Conservation (phyloP, 371 early-diverging fungal genomes). For the Syncephalis fuscata region DNA sequence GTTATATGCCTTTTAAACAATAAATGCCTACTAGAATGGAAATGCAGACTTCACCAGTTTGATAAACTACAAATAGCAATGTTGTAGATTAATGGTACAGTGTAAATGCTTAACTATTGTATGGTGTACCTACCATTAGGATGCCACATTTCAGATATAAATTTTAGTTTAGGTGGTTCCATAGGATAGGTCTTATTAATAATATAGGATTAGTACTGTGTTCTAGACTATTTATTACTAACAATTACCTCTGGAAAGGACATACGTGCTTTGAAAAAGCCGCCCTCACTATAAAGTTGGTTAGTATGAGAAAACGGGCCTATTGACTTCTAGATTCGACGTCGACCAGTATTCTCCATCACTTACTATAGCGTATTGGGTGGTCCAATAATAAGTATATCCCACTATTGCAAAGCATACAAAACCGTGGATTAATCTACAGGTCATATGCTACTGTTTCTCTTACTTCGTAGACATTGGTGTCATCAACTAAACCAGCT, state of each 20-base stretch:
- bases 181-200: slow-evolving; percentile 41
- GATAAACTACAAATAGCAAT: slow-evolving; percentile 40
- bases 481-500: slow-evolving; percentile 49
- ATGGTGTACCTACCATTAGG: slow-evolving; percentile 46
- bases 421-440: background rate
- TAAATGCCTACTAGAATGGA: slow-evolving; percentile 58
- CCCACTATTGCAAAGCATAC: slow-evolving; percentile 32
- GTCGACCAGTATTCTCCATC: too few species aligned
- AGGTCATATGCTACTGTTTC: background rate
- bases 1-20: background rate
- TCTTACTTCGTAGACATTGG: slow-evolving; percentile 50
- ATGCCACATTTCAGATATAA: slow-evolving; percentile 67
- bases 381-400: slow-evolving; percentile 80
- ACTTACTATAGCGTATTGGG: slow-evolving; percentile 72
- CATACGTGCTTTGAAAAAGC: slow-evolving; percentile 76
- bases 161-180: slow-evolving; percentile 72
- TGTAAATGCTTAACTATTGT: background rate
- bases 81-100: background rate
- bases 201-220: background rate
- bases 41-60: slow-evolving; percentile 79
- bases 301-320: background rate
- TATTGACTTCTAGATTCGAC: too few species aligned
- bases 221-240: slow-evolving; percentile 5
- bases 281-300: slow-evolving; percentile 47
- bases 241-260: slow-evolving; percentile 49